Percentiles rank a stretch among this genome's conserved stretches.
These are phyloP conservation scores for Ogataea glucozyma DNA, from an alignment of 805 yeast genomes.

Conservation along the genomic window DNA sequence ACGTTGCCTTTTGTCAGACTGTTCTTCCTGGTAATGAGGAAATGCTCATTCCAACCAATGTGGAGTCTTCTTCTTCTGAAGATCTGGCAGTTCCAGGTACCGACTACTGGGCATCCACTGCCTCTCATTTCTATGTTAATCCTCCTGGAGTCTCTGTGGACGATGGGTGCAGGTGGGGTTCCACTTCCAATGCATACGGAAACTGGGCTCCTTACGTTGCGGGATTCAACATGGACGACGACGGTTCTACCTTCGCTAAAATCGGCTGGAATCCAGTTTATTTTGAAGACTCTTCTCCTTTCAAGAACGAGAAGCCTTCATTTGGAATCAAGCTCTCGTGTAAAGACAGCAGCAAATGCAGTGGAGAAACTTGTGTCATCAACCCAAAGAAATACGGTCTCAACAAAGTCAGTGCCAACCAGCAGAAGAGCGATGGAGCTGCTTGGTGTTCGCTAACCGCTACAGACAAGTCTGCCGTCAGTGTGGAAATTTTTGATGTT, in stretches of 20 bases:
- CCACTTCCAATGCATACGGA: slow-evolving; percentile 65
- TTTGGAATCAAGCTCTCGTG: slow-evolving; percentile 78
- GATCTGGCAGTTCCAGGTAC: slow-evolving; percentile 82
- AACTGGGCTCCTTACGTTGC: slow-evolving; percentile 96
- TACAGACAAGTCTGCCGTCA: slow-evolving; percentile 58
- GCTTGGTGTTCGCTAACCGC: slow-evolving; percentile 87
- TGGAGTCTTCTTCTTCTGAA: slow-evolving; percentile 47
- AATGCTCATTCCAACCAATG: slow-evolving; percentile 84
- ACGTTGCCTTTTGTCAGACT: slow-evolving; percentile 88
- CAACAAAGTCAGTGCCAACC: slow-evolving; percentile 51
- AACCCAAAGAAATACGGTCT: slow-evolving; percentile 66
- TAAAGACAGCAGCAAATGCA: slow-evolving; percentile 66
- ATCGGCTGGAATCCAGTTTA: slow-evolving; percentile 92
- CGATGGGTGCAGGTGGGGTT: slow-evolving; percentile 88
- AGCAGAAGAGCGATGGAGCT: slow-evolving; percentile 49
- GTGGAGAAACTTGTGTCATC: slow-evolving; percentile 79
- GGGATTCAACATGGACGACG: slow-evolving; percentile 78
- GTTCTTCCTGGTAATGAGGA: slow-evolving; percentile 94
- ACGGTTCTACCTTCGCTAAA: slow-evolving; percentile 74
- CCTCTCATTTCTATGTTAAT: slow-evolving; percentile 84
- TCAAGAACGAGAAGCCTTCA: slow-evolving; percentile 53
- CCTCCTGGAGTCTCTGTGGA: slow-evolving; percentile 75
- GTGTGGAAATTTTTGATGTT: slow-evolving; percentile 65
- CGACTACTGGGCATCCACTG: slow-evolving; percentile 81
- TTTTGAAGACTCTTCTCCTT: slow-evolving; percentile 57